phyloP scores from a whole-genome alignment of 345 rosid genomes.

The Eutrema heterophyllum region DNA sequence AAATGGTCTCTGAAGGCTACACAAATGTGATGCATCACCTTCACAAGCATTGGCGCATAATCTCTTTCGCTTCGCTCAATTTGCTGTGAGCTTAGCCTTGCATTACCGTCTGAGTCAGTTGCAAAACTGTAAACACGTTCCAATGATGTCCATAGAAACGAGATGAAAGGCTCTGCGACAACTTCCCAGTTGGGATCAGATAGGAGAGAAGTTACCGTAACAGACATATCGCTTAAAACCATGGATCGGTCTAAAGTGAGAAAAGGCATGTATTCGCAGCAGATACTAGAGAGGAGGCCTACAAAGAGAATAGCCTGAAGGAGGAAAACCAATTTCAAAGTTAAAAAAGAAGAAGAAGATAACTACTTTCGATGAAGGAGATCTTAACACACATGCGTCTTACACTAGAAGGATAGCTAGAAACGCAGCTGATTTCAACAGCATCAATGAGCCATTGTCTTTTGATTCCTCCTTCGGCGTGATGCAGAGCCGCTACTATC shows the following conservation, averaged over 20 bases:
- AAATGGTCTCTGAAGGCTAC: conserved; percentile 50
- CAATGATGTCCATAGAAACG: conserved; percentile 50
- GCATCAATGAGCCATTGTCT: conserved; percentile 89
- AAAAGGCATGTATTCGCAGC: conserved; percentile 88
- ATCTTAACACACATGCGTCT: background rate
- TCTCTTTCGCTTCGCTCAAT: conserved; percentile 48
- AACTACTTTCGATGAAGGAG: background rate
- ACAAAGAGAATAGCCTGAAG: conserved; percentile 61
- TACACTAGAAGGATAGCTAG: conserved; percentile 81
- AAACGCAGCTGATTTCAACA: conserved; percentile 75
- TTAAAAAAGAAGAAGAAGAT: background rate
- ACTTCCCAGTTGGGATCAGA: conserved; percentile 54
- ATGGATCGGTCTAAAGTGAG: conserved; percentile 52
- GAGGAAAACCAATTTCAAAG: background rate
- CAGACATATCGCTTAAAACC: conserved; percentile 62
- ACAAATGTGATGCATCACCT: conserved; percentile 52
- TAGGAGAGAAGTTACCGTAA: conserved; percentile 62
- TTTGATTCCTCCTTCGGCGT: conserved; percentile 60
- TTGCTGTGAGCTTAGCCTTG: conserved; percentile 18
- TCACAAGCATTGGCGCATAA: conserved; percentile 37
- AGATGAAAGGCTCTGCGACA: conserved; percentile 45
- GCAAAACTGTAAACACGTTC: conserved; percentile 60
- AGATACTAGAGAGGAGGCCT: conserved; percentile 72
- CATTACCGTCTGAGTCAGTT: conserved; percentile 17
- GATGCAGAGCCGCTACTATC: conserved; percentile 64